Base-by-base conservation (phyloP, 495 filamentous ascomycete species). In the Achaetomiella virescens region DNA sequence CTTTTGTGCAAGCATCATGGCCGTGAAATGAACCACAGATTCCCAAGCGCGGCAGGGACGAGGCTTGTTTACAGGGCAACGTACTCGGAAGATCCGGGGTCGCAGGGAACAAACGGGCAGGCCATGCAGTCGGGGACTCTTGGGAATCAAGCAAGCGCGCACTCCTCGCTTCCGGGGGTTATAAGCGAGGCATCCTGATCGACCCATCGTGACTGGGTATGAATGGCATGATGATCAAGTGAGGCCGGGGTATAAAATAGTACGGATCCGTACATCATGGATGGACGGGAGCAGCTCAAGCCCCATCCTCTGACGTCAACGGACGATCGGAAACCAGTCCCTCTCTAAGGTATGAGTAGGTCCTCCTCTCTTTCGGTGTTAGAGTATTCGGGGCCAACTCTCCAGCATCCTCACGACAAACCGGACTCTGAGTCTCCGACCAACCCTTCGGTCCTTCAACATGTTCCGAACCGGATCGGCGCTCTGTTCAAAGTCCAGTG, bases 1-100 rank as follows among this genome's bases (percentile, higher is more conserved):
- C 55, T 59, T 67, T 59, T 63, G 49, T 59, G 60, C 66, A 60
- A 66, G 65, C 60, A 63, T 66, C 61, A 62, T 60, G 65, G 61
- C 60, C 61, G 62, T 68, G 60, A 63, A 62, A 57, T 66, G 65
- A 71, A 69, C 52, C 66, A 65, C 62, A 61, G 58, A 68, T 70
- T 66, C 61, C 70, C 69, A 69, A 65, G 61, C 59, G 58, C 58
- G 61, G 58, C 54, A 45, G 37, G 59, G 40, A 48, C 43, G 56
- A 54, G 45, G 43, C 55, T 45, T 65, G 55, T 57, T 43, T 38
- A 35, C 35, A 52, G 33, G 27, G 35, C 41, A 20, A 51, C 29
- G 40, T 57, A 38, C 55, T 46, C 55, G 27, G 33, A 29, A 22
- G 18, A 52, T 52, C 21, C 47, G 21, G 55, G 24, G 48, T 38